Evolutionary conservation across 352 stramenopile genomes (phyloP), one percentile per base, ranked within the genome.

Genomic region (Phytopythium sindhum): DNA sequence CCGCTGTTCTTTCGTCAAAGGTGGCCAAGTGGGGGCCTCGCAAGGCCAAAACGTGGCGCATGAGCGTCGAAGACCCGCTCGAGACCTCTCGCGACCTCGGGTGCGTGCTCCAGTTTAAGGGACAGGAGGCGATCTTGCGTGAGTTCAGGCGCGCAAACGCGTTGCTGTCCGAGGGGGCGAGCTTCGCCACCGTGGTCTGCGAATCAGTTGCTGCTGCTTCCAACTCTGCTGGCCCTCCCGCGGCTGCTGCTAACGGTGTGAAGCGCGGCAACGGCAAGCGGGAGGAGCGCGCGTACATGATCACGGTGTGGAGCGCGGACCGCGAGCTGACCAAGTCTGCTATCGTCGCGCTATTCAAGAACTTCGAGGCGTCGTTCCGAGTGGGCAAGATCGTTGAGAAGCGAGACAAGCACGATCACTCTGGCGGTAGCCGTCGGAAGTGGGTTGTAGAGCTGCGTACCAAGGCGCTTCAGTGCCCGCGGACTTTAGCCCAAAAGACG

Each of bases 1-100:
- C 85, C 3, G 69, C 77, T 66, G 77, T 58, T 7, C 54, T 45
- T 2, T 42, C 51, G 23, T 45, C 69, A 5, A 93, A 93, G 72
- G 24, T 64, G 42, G 37, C 41, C 0, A 69, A 75, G 45, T 92
- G 84, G 83, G 70, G 72, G 1, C 56, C 44, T 2, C 70, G 66
- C 28, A 88, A 89, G 47, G 63, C 80, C 29, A 87, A 88, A 41
- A 70, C 73, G 24, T 96, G 89, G 88, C 88, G 89, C 28, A 65
- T 97, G 41, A 96, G 88, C 55, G 89, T 97, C 39, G 73, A 96
- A 60, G 89, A 97, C 23, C 88, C 89, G 19, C 68, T 97, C 19
- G 89, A 97, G 64, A 77, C 68, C 21, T 62, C 74, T 10, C 88
- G 86, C 33, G 89, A 97, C 63, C 67, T 97, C 51, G 88, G 88